Evolutionary conservation across 1,284 basidiomycete species (phyloP), one percentile per base, ranked within the genome.

Genomic region (Fomitopsis schrenkii): DNA sequence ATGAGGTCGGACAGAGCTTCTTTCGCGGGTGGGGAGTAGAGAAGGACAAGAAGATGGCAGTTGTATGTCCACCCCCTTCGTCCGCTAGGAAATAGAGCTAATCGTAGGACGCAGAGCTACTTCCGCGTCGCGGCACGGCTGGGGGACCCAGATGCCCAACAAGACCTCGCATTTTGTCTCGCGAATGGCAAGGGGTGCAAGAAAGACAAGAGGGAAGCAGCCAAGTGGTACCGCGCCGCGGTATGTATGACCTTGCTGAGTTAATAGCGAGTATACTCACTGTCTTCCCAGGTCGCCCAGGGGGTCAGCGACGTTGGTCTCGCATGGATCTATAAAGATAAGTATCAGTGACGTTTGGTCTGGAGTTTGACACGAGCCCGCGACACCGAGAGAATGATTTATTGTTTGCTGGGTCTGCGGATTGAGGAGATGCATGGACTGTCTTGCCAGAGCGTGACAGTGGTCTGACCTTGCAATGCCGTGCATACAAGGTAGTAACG

Each of bases 1-100:
- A 95, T 71, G 94, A 97, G 76, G 90, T 97, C 6, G 94, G 92
- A 1, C 92, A 94, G 73, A 95, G 93, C 72, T 95, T 94, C 75
- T 93, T 92, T 72, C 91, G 93, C 64, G 94, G 94, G 0, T 96
- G 94, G 93, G 94, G 94, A 5, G 86, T 93, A 14, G 75, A 80
- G 58, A 93, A 93, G 75, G 93, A 96, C 74, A 90, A 89, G 76
- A 89, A 87, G 78, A 93, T 93, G 90, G 92, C 86, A 14, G 86
- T 93, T 54, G 88, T 90, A 70, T 59, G 88, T 84, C 10, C 30
- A 1, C 26, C 54, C 61, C 59, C 55, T 35, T 35, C 19, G n/a
- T 15, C 12, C 15, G n/a, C 12, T 57, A 59, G 35, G 48, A 7
- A 12, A 9, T 60, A 22, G 40, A 33, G 19, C 9, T 52, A 19